phyloP scores from a whole-genome alignment of 2,329 filamentous ascomycete genomes.

The Trichoderma sp. region DNA sequence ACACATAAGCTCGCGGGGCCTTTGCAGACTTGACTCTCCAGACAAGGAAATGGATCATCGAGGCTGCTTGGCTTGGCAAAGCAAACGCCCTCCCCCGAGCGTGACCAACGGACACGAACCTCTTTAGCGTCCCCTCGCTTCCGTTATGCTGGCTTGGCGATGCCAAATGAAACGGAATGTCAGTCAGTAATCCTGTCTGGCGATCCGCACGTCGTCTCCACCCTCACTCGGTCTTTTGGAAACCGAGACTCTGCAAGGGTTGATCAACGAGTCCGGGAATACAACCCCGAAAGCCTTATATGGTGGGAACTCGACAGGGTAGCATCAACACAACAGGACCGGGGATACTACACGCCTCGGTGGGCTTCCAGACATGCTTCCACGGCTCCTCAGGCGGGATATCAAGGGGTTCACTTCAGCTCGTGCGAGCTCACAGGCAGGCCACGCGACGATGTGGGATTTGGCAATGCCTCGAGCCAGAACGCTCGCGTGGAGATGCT shows the following conservation, averaged over 20 bases:
- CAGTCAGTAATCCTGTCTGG: slow-evolving; percentile 11
- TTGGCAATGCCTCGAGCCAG: not conserved
- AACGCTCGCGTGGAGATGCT: not conserved
- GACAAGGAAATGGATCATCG: slow-evolving; percentile 18
- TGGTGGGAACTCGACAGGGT: not conserved
- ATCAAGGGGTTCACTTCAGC: not conserved
- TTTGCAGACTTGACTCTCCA: not conserved
- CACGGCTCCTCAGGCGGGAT: not conserved
- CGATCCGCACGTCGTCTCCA: slow-evolving; percentile 20
- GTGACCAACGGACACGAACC: slow-evolving; percentile 3
- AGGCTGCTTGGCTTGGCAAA: not conserved
- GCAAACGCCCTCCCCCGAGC: slow-evolving; percentile 2
- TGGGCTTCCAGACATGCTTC: not conserved
- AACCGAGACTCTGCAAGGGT: slow-evolving; percentile 5
- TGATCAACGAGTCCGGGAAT: slow-evolving; percentile 5
- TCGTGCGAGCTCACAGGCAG: not conserved
- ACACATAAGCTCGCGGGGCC: not conserved
- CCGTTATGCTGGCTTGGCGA: not conserved
- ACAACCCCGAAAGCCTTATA: slow-evolving; percentile 6
- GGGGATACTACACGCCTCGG: not conserved
- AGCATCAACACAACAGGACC: not conserved
- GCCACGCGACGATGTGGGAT: not conserved
- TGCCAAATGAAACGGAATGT: slow-evolving; percentile 9
- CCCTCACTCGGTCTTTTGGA: slow-evolving; percentile 18
- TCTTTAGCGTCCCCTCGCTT: slow-evolving; percentile 7